A percentile compares a stretch with the other conserved stretches of the same genome.
Evolutionary conservation across 371 early-diverging fungal species (phyloP).

Genomic region (Dinochytrium kinnereticum): DNA sequence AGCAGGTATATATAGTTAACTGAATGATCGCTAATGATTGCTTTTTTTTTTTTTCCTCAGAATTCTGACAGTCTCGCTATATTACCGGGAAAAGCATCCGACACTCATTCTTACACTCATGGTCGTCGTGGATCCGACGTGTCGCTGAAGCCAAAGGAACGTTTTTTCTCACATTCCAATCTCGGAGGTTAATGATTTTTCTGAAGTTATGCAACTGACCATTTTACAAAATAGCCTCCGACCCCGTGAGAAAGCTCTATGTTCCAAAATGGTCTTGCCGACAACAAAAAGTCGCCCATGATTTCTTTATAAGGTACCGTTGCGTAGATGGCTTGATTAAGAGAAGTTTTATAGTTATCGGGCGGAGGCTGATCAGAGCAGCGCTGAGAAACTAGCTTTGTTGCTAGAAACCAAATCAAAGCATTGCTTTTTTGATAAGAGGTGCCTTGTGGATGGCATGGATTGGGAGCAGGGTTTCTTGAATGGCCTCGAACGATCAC

Average conservation of each 20-base stretch:
- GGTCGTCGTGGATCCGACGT: background rate
- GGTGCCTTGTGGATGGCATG: constrained; percentile 15
- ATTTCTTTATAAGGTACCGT: constrained; percentile 9
- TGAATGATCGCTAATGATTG: too few species aligned
- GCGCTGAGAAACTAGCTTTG: constrained; percentile 2
- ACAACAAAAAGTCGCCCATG: constrained; percentile 11
- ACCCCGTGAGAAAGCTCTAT: constrained; percentile 5
- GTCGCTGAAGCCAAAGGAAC: background rate
- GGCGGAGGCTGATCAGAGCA: background rate
- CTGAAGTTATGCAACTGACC: background rate
- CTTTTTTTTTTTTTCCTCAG: too few species aligned
- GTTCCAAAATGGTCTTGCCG: constrained; percentile 9
- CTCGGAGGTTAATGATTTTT: too few species aligned
- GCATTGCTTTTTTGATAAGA: constrained; percentile 17
- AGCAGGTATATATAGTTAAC: too few species aligned
- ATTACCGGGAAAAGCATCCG: background rate
- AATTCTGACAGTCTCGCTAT: background rate
- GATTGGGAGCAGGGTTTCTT: constrained; percentile 23
- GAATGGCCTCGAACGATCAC: constrained; percentile 6
- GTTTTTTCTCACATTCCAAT: too few species aligned
- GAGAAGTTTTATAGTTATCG: background rate
- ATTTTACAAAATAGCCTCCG: background rate
- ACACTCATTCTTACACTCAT: background rate
- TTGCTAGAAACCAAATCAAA: constrained; percentile 4
- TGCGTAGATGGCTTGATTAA: background rate